Evolutionary conservation across 306 rosid species (phyloP).

Genomic region (Echinosophora koreensis): DNA sequence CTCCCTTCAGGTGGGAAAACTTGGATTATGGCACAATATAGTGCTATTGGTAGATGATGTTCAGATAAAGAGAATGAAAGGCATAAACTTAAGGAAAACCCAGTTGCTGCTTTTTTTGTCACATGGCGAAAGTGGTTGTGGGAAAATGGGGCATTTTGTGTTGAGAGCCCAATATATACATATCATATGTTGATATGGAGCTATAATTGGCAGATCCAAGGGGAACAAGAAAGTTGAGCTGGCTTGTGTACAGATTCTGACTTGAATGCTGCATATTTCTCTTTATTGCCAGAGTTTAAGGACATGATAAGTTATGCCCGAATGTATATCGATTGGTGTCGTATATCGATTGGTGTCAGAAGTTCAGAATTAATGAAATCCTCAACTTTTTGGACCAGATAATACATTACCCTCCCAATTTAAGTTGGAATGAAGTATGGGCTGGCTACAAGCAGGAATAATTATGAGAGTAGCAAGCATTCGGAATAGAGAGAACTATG

Average conservation of each 20-base stretch:
- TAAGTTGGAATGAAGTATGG: conserved; percentile 37
- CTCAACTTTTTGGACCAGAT: conserved; percentile 4
- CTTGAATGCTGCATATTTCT: conserved; percentile 35
- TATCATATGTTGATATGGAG: conserved; percentile 25
- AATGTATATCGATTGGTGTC: conserved; percentile 34
- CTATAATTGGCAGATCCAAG: conserved; percentile 30
- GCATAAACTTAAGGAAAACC: conserved; percentile 21
- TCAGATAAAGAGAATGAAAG: conserved; percentile 34
- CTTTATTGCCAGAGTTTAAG: conserved; percentile 33
- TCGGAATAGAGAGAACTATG: conserved; percentile 38
- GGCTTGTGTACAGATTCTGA: conserved; percentile 39
- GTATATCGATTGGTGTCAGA: conserved; percentile 31
- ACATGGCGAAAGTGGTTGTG: conserved; percentile 31
- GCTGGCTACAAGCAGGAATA: conserved; percentile 22
- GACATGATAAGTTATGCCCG: conserved; percentile 34
- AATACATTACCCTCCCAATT: conserved; percentile 21
- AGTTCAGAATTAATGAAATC: conserved; percentile 34
- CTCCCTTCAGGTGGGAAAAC: conserved; percentile 89
- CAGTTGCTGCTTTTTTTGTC: conserved; percentile 15
- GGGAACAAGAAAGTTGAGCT: conserved; percentile 19
- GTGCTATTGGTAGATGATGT: conserved; percentile 39
- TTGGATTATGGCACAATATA: conserved; percentile 74
- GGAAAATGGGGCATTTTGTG: conserved; percentile 47
- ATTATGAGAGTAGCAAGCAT: conserved; percentile 32
- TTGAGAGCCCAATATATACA: conserved; percentile 46